Percentiles rank a stretch among this genome's conserved stretches.
Conservation (phyloP, 345 rosid genomes). For the Erucastrum elatum region DNA sequence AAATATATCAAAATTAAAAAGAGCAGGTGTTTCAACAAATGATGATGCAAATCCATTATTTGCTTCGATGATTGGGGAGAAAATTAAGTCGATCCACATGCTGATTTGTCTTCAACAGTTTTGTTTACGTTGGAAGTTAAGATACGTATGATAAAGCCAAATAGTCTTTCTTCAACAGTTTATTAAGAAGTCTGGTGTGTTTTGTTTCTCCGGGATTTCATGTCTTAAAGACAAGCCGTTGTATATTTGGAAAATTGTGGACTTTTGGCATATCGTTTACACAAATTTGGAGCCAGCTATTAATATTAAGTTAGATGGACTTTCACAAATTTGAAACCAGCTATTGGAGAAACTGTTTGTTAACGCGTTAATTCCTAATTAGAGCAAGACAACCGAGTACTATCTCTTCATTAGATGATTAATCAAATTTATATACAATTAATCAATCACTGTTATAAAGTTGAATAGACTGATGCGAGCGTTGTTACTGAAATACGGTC, state of each 20-base stretch:
- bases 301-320: not conserved
- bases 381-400: not conserved
- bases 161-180: not conserved
- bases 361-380: not conserved
- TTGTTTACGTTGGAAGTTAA: not conserved
- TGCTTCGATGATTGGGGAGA: constrained; percentile 19
- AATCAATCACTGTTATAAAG: not conserved
- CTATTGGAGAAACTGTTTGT: not conserved
- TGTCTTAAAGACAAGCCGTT: not conserved
- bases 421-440: not conserved
- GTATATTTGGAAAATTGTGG: constrained; percentile 14
- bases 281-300: constrained; percentile 6
- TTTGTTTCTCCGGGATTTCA: constrained; percentile 17
- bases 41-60: constrained; percentile 17
- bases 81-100: constrained; percentile 15
- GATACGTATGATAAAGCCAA: not conserved
- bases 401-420: not conserved
- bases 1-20: not conserved
- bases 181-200: constrained; percentile 4
- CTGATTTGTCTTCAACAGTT: constrained; percentile 28
- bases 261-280: constrained; percentile 4
- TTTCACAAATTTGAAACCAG: constrained; percentile 1
- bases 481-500: not conserved
- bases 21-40: constrained; percentile 9
- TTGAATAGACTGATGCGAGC: not conserved